phyloP scores from a whole-genome alignment of 441 rosid genomes.

The Euphorbia schlechtendalii region DNA sequence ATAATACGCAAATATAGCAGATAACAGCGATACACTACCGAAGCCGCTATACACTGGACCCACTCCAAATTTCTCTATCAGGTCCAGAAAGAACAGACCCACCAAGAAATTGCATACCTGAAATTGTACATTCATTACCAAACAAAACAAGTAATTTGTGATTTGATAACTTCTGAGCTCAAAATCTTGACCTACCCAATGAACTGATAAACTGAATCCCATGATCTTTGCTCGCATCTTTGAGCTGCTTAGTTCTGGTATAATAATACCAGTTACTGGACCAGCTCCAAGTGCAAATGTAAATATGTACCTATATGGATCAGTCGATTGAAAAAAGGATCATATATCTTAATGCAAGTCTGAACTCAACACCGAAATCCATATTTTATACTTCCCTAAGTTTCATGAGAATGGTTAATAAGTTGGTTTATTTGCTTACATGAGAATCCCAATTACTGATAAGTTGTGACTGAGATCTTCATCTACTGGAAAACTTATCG shows the following conservation, averaged over 20 bases:
- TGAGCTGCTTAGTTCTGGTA: conserved; percentile 67
- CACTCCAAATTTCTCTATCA: conserved; percentile 51
- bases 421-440: conserved; percentile 40
- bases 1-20: conserved; percentile 47
- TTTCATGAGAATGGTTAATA: too few species aligned
- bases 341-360: too few species aligned
- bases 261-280: conserved; percentile 69
- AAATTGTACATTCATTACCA: neutral
- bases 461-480: conserved; percentile 56
- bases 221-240: conserved; percentile 66
- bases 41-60: conserved; percentile 54
- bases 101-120: conserved; percentile 77
- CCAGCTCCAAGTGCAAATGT: conserved; percentile 72
- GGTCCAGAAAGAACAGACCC: conserved; percentile 66
- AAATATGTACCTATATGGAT: conserved; percentile 49
- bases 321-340: too few species aligned
- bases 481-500: conserved; percentile 47
- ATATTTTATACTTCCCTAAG: too few species aligned
- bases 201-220: conserved; percentile 68
- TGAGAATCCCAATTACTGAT: conserved; percentile 59
- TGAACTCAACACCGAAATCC: too few species aligned
- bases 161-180: too few species aligned
- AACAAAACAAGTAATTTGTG: neutral
- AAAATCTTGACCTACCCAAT: conserved; percentile 67
- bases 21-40: conserved; percentile 50